Percentiles rank a stretch among this genome's conserved stretches.
Evolutionary conservation across 176 grass and related monocot species (phyloP).

Genomic region (Oryza officinalis): DNA sequence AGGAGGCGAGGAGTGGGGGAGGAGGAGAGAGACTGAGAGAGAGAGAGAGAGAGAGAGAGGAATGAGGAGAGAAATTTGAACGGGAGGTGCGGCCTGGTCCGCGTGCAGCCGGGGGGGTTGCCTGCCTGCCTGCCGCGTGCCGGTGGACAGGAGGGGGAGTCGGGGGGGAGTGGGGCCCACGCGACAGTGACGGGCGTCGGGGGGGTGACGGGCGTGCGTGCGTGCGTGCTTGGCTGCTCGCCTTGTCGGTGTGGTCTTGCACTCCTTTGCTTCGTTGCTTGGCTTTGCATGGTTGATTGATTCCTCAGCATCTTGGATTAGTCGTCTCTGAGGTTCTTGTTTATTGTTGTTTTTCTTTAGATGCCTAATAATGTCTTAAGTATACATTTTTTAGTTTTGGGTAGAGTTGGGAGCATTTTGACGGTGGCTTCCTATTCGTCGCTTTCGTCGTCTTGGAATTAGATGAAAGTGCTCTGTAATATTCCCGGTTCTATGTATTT

Average conservation of each 20-base stretch:
- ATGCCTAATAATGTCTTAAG: background rate
- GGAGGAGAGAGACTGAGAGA: background rate
- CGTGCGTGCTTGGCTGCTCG: background rate
- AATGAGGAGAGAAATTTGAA: conserved; percentile 44
- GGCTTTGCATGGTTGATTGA: no score
- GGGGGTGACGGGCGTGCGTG: no score
- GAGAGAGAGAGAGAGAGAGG: background rate
- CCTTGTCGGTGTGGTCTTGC: background rate
- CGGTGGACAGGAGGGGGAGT: conserved; percentile 30
- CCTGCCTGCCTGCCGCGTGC: conserved; percentile 41
- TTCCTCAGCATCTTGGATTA: background rate
- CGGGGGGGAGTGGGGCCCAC: conserved; percentile 25
- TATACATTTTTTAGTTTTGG: no score
- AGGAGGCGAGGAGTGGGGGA: conserved; percentile 18
- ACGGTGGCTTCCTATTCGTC: no score
- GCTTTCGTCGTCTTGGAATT: no score
- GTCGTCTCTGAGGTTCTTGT: background rate
- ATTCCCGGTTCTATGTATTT: no score
- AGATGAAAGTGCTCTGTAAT: no score
- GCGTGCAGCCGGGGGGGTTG: conserved; percentile 14
- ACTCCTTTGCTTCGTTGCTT: background rate
- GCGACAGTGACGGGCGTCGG: background rate
- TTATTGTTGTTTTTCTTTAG: background rate
- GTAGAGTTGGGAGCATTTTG: no score
- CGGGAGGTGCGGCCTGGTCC: background rate